Percentiles rank a stretch among this genome's conserved stretches.
These are phyloP conservation scores for Penicillium occitanis DNA, from an alignment of 2,329 filamentous ascomycete species.

Conservation along the genomic window DNA sequence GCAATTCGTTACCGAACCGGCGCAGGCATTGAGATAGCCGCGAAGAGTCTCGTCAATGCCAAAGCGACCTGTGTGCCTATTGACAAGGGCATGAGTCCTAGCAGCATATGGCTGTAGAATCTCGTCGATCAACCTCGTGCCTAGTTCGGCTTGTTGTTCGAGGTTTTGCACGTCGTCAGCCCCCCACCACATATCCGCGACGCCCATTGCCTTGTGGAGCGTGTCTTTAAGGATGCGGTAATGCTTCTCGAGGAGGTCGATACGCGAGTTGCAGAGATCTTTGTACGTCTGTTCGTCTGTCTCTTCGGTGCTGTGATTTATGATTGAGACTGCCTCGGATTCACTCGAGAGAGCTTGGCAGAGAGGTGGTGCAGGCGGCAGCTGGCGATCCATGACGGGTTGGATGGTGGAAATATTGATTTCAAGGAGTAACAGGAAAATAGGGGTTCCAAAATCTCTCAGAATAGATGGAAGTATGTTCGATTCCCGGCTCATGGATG, in stretches of 20 bases:
- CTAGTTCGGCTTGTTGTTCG: neutral
- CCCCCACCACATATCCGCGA: slow-evolving; percentile 12
- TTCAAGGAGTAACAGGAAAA: neutral
- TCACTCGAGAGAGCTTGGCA: neutral
- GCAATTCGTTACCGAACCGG: neutral
- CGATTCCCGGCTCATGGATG: neutral
- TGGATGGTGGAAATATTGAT: neutral
- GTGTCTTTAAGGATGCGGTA: slow-evolving; percentile 1
- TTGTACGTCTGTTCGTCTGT: slow-evolving; percentile 1
- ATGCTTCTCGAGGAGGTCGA: neutral
- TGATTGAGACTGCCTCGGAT: neutral
- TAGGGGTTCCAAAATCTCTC: neutral
- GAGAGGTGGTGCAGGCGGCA: neutral
- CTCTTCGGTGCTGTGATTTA: slow-evolving; percentile 7
- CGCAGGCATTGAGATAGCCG: neutral
- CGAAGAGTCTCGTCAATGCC: neutral
- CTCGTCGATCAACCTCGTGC: slow-evolving; percentile 2
- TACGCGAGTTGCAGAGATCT: slow-evolving; percentile 3
- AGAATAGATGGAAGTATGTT: neutral
- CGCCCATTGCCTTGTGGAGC: neutral
- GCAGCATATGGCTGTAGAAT: neutral
- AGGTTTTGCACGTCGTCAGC: neutral
- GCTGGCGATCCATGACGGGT: neutral
- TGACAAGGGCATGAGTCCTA: neutral
- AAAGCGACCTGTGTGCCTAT: neutral